Percentiles rank a stretch among this genome's conserved stretches.
Evolutionary conservation across 192 early-diverging fungal species (phyloP).

Genomic region (Phycomyces blakesleeanus): DNA sequence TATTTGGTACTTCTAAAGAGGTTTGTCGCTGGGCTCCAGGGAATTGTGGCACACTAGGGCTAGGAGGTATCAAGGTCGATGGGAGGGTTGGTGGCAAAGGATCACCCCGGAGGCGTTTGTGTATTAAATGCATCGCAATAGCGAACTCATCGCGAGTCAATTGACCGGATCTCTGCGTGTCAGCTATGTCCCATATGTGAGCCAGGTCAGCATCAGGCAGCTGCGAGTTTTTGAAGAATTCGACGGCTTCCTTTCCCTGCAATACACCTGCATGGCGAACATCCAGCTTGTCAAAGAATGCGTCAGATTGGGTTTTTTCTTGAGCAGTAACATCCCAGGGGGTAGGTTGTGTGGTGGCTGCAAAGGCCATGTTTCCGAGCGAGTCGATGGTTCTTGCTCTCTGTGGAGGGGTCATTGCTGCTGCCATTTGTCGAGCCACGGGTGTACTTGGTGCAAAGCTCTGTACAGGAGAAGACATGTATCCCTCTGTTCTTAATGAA

Average conservation of each 20-base stretch:
- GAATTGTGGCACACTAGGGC: conserved; percentile 25
- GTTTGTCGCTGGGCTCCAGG: not conserved
- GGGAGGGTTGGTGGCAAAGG: conserved; percentile 56
- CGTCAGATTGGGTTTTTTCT: conserved; percentile 71
- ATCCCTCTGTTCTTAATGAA: not conserved
- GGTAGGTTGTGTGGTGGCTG: not conserved
- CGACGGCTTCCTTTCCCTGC: conserved; percentile 49
- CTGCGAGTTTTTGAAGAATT: conserved; percentile 40
- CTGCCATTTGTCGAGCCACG: conserved; percentile 27
- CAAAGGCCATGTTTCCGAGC: conserved; percentile 23
- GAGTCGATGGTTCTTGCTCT: conserved; percentile 27
- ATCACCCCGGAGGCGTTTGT: conserved; percentile 50
- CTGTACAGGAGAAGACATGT: not conserved
- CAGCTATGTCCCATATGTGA: conserved; percentile 60
- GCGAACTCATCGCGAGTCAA: conserved; percentile 73
- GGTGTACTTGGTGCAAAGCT: conserved; percentile 1
- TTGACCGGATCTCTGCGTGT: conserved; percentile 56
- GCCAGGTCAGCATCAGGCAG: conserved; percentile 35
- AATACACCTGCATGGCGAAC: conserved; percentile 55
- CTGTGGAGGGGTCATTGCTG: conserved; percentile 31
- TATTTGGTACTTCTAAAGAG: not conserved
- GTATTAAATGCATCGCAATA: conserved; percentile 78
- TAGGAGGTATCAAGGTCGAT: conserved; percentile 53
- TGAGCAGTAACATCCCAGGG: conserved; percentile 75
- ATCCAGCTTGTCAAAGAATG: conserved; percentile 77